Percentiles rank a stretch among this genome's conserved stretches.
phyloP scores from a whole-genome alignment of 352 stramenopile species.

The Phytopythium vexans region DNA sequence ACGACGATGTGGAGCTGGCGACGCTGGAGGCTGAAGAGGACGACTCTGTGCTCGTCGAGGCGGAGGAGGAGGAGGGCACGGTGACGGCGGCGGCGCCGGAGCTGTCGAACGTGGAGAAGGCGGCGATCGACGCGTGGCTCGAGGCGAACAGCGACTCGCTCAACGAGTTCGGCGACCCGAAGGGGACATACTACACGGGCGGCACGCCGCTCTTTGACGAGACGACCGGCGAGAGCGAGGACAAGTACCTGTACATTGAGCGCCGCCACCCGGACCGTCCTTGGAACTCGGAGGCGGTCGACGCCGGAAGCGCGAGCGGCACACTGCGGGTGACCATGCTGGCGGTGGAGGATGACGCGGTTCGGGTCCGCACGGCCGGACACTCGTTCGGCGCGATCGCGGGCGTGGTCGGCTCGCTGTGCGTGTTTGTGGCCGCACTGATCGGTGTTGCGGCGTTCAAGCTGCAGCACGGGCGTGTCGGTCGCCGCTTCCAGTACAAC shows the following conservation, averaged over 20 bases:
- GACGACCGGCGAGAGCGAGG: constrained; percentile 39
- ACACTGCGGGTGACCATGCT: constrained; percentile 1
- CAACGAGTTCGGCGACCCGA: constrained; percentile 62
- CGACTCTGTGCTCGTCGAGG: neutral
- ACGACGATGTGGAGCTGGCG: constrained; percentile 4
- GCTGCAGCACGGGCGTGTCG: constrained; percentile 17
- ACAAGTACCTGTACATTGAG: constrained; percentile 73
- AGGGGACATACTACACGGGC: constrained; percentile 57
- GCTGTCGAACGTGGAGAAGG: constrained; percentile 48
- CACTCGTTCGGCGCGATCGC: constrained; percentile 17
- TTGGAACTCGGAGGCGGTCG: constrained; percentile 33
- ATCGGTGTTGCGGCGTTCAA: constrained; percentile 24
- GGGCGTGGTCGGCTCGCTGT: constrained; percentile 28
- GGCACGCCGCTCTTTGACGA: constrained; percentile 83
- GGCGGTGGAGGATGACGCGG: neutral
- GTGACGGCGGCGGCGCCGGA: neutral
- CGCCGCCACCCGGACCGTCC: constrained; percentile 46
- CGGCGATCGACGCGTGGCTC: constrained; percentile 56
- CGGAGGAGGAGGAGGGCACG: constrained; percentile 1
- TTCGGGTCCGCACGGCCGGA: no score
- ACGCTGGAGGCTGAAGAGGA: constrained; percentile 7
- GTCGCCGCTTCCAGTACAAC: constrained; percentile 53
- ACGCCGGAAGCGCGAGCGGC: constrained; percentile 1
- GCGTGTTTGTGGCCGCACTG: constrained; percentile 31
- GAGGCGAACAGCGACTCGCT: constrained; percentile 26